Conservation (phyloP, 306 rosid species). For the Pachyrhizus erosus region DNA sequence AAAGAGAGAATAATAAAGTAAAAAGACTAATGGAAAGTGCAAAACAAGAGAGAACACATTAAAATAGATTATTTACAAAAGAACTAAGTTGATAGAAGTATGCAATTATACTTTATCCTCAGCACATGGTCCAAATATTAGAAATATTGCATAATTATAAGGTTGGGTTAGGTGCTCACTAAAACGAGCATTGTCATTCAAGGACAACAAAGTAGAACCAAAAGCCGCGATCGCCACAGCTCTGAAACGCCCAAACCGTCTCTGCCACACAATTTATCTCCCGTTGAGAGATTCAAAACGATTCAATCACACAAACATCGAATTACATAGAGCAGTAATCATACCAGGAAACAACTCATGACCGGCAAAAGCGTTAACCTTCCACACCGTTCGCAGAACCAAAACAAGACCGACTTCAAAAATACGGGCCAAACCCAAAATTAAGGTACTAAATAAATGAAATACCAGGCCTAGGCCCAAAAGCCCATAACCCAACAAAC, state of each 20-base stretch:
- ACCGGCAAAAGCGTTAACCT: not conserved
- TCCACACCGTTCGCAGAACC: not conserved
- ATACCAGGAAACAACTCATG: slow-evolving; percentile 61
- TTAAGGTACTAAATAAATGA: too few relatives aligned
- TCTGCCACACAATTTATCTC: slow-evolving; percentile 46
- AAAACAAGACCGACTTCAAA: not conserved
- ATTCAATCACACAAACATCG: not conserved
- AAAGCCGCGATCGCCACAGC: slow-evolving; percentile 52
- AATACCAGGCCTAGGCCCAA: not conserved
- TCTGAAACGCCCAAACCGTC: slow-evolving; percentile 34
- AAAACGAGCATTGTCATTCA: slow-evolving; percentile 5
- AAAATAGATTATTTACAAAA: not conserved
- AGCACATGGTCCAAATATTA: not conserved
- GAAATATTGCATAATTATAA: not conserved
- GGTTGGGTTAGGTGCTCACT: slow-evolving; percentile 41
- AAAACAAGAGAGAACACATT: not conserved
- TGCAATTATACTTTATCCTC: not conserved
- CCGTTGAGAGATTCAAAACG: not conserved
- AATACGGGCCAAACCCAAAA: too few relatives aligned
- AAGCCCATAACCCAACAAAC: not conserved
- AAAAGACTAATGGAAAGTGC: not conserved
- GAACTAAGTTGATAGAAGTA: not conserved
- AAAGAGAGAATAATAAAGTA: not conserved
- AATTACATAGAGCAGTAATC: not conserved
- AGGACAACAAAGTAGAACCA: slow-evolving; percentile 53